Conservation (phyloP, 106 monocot species). For the Dioscorea zingiberensis region DNA sequence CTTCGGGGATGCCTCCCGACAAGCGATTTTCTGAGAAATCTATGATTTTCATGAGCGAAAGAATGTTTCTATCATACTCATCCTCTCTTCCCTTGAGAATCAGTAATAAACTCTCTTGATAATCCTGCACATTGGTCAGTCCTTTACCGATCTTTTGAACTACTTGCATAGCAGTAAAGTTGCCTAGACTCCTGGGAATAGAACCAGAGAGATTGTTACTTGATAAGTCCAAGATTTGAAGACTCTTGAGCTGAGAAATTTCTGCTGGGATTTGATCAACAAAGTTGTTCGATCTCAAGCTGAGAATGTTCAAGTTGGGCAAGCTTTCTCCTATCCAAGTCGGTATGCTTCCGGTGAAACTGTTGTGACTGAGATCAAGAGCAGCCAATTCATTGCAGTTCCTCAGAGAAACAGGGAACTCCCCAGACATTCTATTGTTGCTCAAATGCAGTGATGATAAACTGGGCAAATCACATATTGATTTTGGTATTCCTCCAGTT, state of each 20-base stretch:
- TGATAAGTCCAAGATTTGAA: not conserved
- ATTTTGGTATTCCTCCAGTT: slow-evolving; percentile 1
- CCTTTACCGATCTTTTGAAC: not conserved
- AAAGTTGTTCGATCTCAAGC: not conserved
- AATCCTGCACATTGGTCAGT: not conserved
- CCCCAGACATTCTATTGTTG: slow-evolving; percentile 15
- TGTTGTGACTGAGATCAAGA: slow-evolving; percentile 1
- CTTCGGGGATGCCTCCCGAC: slow-evolving; percentile 6
- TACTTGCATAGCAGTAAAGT: not conserved
- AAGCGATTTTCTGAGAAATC: slow-evolving; percentile 16
- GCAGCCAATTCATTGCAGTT: not conserved
- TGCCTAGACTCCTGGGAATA: not conserved
- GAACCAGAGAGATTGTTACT: not conserved
- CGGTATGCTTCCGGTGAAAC: not conserved
- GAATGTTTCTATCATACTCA: too few relatives aligned
- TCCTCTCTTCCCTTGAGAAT: too few relatives aligned
- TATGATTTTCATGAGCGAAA: not conserved
- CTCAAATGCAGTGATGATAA: slow-evolving; percentile 18
- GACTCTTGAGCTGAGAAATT: not conserved
- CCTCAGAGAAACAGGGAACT: slow-evolving; percentile 12
- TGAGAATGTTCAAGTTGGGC: not conserved
- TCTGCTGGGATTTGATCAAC: not conserved
- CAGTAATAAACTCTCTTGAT: not conserved
- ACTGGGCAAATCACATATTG: not conserved
- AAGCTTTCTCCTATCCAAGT: not conserved